A percentile compares a stretch with the other conserved stretches of the same genome.
These are phyloP conservation scores for Phytopythium oedochilum DNA, from an alignment of 352 stramenopile genomes.

Conservation along the genomic window DNA sequence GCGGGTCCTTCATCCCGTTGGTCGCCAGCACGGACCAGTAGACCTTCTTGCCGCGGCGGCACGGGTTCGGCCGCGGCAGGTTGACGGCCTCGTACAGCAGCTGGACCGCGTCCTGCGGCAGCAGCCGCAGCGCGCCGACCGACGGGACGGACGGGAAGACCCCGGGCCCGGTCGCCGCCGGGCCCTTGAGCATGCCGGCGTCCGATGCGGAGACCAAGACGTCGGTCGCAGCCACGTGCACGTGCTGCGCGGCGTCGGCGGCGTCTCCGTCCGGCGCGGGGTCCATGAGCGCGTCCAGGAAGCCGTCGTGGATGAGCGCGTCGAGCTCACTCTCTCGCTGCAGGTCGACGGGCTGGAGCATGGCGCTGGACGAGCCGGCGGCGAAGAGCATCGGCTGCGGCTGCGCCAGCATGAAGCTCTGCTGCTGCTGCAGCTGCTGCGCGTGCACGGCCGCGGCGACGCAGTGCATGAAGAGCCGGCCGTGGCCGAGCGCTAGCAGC, in stretches of 20 bases:
- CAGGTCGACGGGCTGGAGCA: constrained; percentile 49
- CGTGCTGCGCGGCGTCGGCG: constrained; percentile 7
- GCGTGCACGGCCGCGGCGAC: constrained; percentile 22
- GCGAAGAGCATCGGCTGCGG: not conserved
- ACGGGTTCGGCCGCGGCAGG: constrained; percentile 63
- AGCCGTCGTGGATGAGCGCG: constrained; percentile 45
- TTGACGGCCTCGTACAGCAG: constrained; percentile 74
- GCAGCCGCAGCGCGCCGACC: constrained; percentile 26
- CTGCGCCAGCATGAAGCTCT: constrained; percentile 12
- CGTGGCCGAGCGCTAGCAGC: constrained; percentile 40
- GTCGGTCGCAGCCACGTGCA: constrained; percentile 2
- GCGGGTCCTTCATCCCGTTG: constrained; percentile 60
- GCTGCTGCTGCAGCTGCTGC: constrained; percentile 13
- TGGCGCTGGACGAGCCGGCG: constrained; percentile 29
- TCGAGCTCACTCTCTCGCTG: constrained; percentile 47
- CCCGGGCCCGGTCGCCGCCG: constrained; percentile 7
- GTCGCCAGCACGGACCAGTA: constrained; percentile 70
- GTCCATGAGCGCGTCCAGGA: constrained; percentile 52
- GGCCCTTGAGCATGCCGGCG: constrained; percentile 9
- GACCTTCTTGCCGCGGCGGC: constrained; percentile 67
- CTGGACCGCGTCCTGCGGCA: constrained; percentile 45
- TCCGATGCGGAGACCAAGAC: constrained; percentile 18
- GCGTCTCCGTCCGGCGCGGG: constrained; percentile 17
- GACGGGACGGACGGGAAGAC: constrained; percentile 6
- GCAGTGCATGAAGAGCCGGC: constrained; percentile 40